Conservation (phyloP, 345 rosid genomes). For the Aurinia saxatilis region DNA sequence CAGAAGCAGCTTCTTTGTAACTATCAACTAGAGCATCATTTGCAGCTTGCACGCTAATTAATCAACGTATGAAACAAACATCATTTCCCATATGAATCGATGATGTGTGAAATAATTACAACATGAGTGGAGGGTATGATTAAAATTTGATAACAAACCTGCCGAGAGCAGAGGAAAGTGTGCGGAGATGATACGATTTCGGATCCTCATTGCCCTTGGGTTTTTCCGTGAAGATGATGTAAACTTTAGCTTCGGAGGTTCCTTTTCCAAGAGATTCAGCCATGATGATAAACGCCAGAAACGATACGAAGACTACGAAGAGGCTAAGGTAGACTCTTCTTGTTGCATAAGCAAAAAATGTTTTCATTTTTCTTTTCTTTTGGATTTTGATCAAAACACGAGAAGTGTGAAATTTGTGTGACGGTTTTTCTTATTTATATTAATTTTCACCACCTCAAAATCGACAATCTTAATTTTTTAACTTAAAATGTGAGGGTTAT, state of each 20-base stretch:
- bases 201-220: conserved; percentile 53
- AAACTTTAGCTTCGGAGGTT: conserved; percentile 42
- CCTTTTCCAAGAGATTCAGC: conserved; percentile 22
- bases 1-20: conserved; percentile 74
- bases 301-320: background rate
- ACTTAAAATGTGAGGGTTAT: no score
- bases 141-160: conserved; percentile 30
- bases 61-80: background rate
- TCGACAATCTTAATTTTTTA: no score
- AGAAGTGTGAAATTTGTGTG: no score
- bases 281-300: conserved; percentile 29
- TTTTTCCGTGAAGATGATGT: conserved; percentile 74
- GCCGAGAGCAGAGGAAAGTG: conserved; percentile 73
- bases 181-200: conserved; percentile 55
- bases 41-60: conserved; percentile 65
- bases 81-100: no score
- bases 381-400: no score
- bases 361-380: background rate
- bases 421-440: no score
- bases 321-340: background rate
- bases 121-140: background rate
- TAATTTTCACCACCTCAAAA: no score
- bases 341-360: background rate
- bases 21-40: conserved; percentile 65
- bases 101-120: no score